Evolutionary conservation across 257 asterid genomes (phyloP).

Genomic region (Forsythia viridissima): DNA sequence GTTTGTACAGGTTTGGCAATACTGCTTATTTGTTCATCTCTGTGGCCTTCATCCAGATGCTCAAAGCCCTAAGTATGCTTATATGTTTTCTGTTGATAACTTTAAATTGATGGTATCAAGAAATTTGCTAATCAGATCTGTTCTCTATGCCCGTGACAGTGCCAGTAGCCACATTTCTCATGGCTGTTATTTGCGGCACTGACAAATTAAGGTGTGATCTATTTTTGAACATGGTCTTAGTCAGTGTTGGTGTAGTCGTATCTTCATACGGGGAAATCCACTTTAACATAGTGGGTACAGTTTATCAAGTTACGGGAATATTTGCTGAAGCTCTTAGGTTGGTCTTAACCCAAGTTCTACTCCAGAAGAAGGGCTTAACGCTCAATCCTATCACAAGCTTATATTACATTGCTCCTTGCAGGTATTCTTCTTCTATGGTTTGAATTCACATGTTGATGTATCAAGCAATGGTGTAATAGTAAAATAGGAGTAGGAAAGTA

Average conservation of each 20-base stretch:
- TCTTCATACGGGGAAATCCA: conserved; percentile 98
- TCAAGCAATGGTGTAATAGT: background rate
- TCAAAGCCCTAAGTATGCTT: conserved; percentile 90
- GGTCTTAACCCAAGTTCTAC: conserved; percentile 96
- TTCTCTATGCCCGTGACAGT: conserved; percentile 49
- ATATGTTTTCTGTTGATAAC: conserved; percentile 14
- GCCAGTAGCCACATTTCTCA: conserved; percentile 96
- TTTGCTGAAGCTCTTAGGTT: conserved; percentile 95
- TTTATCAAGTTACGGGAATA: conserved; percentile 96
- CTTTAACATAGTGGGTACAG: conserved; percentile 90
- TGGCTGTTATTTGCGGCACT: conserved; percentile 94
- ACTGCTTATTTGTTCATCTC: conserved; percentile 95
- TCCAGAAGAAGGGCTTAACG: conserved; percentile 89
- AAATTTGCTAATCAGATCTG: conserved; percentile 28
- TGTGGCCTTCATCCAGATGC: conserved; percentile 99
- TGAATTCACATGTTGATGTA: background rate
- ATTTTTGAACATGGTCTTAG: conserved; percentile 86
- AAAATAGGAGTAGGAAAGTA: background rate
- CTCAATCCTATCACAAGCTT: conserved; percentile 94
- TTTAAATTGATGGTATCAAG: conserved; percentile 13
- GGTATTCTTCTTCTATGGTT: conserved; percentile 48
- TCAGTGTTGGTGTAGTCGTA: conserved; percentile 90
- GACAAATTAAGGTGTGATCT: conserved; percentile 88
- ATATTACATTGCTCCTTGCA: conserved; percentile 99
- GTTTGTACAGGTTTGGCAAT: conserved; percentile 87